Evolutionary conservation across 176 grass and related monocot species (phyloP), one percentile per base, ranked within the genome.

Genomic region (Metroxylon sagu): DNA sequence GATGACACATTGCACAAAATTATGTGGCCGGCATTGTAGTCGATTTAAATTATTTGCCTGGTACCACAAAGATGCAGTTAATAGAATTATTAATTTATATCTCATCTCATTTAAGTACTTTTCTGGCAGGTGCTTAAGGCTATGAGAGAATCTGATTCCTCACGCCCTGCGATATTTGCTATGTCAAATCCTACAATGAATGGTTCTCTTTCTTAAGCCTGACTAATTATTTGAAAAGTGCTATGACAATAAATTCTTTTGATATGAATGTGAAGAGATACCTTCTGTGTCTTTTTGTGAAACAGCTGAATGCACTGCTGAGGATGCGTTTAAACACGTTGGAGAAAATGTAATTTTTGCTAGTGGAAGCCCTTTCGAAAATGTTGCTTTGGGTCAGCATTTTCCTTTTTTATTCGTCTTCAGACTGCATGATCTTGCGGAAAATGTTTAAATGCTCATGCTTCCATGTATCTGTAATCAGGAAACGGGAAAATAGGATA

Each of bases 101-200:
- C 35, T 49, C 56, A 59, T 78, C 54, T 76, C 51, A 67, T 68
- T 43, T 49, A 80, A 43, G 14, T 68, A 19, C 23, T 65, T 65
- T 52, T 6, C 5, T 52, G 52, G 54, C 70, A 97, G 93, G 93
- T 97, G 59, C 93, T 97, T 56, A 91, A 59, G 76, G 87, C 87
- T 59, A 97, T 88, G 93, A 90, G 78, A 69, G 84, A 91, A 21
- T 97, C 93, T 15, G 93, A 97, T 75, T 91, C 87, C 16, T 73
- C 81, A 12, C 77, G 63, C 52, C 87, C 93, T 88, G 87, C 93
- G 73, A 77, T 91, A 62, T 97, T 97, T 73, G 81, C 93, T 39
- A 97, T 97, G 93, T 91, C 93, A 78, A 97, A 97, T 73, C 93
- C 93, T 48, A 97, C 87, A 14, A 80, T 73, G 58, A 97, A 97